Conservation (phyloP, 148 eudicot species). For the Drosera capensis region DNA sequence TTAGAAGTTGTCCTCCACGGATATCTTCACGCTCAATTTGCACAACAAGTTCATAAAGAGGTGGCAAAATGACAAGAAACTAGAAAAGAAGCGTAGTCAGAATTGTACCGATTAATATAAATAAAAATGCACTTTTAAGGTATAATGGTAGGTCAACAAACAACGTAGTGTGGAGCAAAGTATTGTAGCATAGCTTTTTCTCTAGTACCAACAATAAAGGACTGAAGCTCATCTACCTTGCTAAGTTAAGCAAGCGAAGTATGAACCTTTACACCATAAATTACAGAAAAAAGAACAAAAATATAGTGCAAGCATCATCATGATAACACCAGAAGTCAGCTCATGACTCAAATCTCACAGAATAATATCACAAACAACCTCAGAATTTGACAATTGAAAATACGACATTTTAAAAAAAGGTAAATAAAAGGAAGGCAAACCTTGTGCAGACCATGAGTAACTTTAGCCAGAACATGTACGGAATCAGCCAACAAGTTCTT, state of each 20-base stretch:
- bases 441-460: slow-evolving; percentile 92
- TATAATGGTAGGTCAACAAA: background rate
- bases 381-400: background rate
- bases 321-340: too few species aligned
- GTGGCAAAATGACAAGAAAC: slow-evolving; percentile 92
- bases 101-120: background rate
- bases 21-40: slow-evolving; percentile 78
- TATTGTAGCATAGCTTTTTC: too few species aligned
- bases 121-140: background rate
- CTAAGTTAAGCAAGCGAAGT: too few species aligned
- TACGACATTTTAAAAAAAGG: background rate
- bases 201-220: too few species aligned
- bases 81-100: slow-evolving; percentile 22
- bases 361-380: background rate
- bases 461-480: slow-evolving; percentile 69
- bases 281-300: too few species aligned
- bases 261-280: too few species aligned
- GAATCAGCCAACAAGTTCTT: slow-evolving; percentile 82
- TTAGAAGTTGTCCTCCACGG: slow-evolving; percentile 79
- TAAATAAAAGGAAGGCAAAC: slow-evolving; percentile 17
- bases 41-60: slow-evolving; percentile 72
- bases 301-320: too few species aligned
- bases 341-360: too few species aligned
- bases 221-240: too few species aligned
- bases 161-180: too few species aligned